Percentiles rank a stretch among this genome's conserved stretches.
phyloP scores from a whole-genome alignment of 2,329 filamentous ascomycete genomes.

The Fusarium haematococcum region DNA sequence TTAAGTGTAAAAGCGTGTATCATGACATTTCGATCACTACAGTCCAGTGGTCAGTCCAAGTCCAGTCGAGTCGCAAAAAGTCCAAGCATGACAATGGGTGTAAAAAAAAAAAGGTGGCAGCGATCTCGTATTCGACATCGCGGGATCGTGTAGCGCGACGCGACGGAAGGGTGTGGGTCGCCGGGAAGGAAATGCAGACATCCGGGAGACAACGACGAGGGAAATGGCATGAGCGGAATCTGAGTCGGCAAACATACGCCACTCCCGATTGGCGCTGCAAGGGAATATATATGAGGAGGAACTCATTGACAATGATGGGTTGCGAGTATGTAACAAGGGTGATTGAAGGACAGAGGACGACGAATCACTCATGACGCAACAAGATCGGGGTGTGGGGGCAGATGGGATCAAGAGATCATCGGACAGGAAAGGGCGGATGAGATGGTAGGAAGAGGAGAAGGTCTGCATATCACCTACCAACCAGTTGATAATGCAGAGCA shows the following conservation, averaged over 20 bases:
- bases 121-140: conserved; percentile 34
- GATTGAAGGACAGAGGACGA: conserved; percentile 15
- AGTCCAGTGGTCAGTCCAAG: conserved; percentile 26
- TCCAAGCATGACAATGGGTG: conserved; percentile 16
- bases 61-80: background rate
- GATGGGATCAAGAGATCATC: conserved; percentile 26
- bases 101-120: conserved; percentile 14
- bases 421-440: conserved; percentile 14
- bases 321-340: conserved; percentile 9
- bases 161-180: conserved; percentile 41
- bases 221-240: conserved; percentile 1
- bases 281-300: conserved; percentile 9
- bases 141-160: conserved; percentile 47
- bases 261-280: conserved; percentile 17
- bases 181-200: conserved; percentile 43
- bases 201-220: conserved; percentile 27
- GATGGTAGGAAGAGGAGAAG: conserved; percentile 10
- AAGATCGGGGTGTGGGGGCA: conserved; percentile 31
- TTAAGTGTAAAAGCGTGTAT: conserved; percentile 33
- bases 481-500: conserved; percentile 23
- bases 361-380: conserved; percentile 29
- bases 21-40: conserved; percentile 46
- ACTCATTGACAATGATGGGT: conserved; percentile 3
- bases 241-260: conserved; percentile 18
- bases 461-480: conserved; percentile 35